phyloP scores from a whole-genome alignment of 1,284 basidiomycete species.

The Irpex sp. region DNA sequence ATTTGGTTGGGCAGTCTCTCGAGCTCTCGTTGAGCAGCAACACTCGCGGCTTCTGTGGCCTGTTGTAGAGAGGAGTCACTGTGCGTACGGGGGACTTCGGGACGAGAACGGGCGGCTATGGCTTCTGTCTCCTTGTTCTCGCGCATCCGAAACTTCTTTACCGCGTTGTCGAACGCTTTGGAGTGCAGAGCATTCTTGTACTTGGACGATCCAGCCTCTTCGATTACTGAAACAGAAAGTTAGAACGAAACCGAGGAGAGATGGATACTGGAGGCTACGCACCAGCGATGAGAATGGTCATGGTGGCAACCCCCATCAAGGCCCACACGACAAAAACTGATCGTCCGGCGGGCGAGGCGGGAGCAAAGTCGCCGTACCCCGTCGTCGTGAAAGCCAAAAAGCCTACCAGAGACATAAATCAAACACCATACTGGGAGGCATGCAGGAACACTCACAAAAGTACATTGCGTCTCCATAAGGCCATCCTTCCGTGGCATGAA shows the following conservation, averaged over 20 bases:
- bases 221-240: slow-evolving; percentile 43
- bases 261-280: slow-evolving; percentile 12
- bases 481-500: slow-evolving; percentile 50
- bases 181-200: slow-evolving; percentile 51
- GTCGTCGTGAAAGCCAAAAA: slow-evolving; percentile 63
- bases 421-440: not conserved
- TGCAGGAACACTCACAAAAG: slow-evolving; percentile 53
- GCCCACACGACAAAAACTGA: slow-evolving; percentile 83
- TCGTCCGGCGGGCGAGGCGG: slow-evolving; percentile 63
- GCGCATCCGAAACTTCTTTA: slow-evolving; percentile 39
- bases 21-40: slow-evolving; percentile 31
- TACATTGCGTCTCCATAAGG: slow-evolving; percentile 54
- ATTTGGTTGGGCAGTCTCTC: slow-evolving; percentile 49
- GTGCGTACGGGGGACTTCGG: not conserved
- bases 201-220: slow-evolving; percentile 56
- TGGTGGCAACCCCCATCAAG: slow-evolving; percentile 68
- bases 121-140: slow-evolving; percentile 20
- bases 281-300: slow-evolving; percentile 74
- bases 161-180: slow-evolving; percentile 42
- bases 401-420: slow-evolving; percentile 20
- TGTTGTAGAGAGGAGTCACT: slow-evolving; percentile 12
- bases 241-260: slow-evolving; percentile 1
- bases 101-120: slow-evolving; percentile 3
- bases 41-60: slow-evolving; percentile 20
- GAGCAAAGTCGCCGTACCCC: slow-evolving; percentile 69